Conservation (phyloP, 1,139 yeast species). For the Yamadazyma dushanensis region DNA sequence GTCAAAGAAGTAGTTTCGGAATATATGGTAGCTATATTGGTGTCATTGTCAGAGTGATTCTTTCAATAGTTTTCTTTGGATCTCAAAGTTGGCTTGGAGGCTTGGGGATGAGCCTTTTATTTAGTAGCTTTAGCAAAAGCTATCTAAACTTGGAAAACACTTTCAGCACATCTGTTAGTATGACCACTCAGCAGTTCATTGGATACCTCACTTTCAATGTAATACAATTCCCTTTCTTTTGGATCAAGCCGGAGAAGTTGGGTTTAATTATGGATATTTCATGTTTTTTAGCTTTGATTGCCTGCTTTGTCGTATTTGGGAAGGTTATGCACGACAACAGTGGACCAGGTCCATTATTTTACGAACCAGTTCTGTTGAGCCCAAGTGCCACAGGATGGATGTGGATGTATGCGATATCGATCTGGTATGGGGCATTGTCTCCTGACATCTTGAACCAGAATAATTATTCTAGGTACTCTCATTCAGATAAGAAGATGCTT, state of each 20-base stretch:
- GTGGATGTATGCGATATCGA: conserved; percentile 22
- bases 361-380: background rate
- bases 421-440: conserved; percentile 29
- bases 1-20: conserved; percentile 23
- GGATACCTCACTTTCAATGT: conserved; percentile 22
- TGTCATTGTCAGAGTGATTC: conserved; percentile 17
- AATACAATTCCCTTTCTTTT: conserved; percentile 16
- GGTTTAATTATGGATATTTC: conserved; percentile 16
- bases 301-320: conserved; percentile 16
- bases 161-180: conserved; percentile 14
- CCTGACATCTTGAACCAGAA: conserved; percentile 43
- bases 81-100: conserved; percentile 23
- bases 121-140: conserved; percentile 16
- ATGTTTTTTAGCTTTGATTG: conserved; percentile 16
- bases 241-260: conserved; percentile 20
- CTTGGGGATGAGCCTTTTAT: conserved; percentile 16
- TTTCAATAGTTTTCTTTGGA: conserved; percentile 22
- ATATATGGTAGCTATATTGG: conserved; percentile 19
- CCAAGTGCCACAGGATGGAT: conserved; percentile 17
- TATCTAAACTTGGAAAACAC: conserved; percentile 18
- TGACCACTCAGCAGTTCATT: conserved; percentile 20
- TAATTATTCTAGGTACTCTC: conserved; percentile 44
- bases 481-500: conserved; percentile 13
- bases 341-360: conserved; percentile 19
- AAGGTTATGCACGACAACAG: conserved; percentile 15